Conservation (phyloP, 2,329 filamentous ascomycete species). For the Hypomyces perniciosus region DNA sequence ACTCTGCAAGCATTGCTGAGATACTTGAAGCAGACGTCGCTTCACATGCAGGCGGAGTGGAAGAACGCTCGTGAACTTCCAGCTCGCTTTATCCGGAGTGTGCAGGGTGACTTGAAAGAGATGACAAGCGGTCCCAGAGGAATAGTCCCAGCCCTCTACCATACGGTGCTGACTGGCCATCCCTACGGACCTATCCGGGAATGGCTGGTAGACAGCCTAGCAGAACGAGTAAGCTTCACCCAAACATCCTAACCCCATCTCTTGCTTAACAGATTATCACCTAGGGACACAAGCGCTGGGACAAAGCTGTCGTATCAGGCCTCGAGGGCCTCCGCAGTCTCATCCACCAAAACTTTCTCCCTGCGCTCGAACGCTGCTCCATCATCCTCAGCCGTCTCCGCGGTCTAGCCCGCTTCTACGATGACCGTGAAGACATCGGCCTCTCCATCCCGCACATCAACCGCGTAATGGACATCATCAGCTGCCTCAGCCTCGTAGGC, state of each 20-base stretch:
- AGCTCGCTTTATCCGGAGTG: conserved; percentile 66
- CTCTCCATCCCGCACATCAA: conserved; percentile 59
- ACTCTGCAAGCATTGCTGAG: conserved; percentile 79
- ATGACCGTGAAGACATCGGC: conserved; percentile 58
- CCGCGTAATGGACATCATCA: conserved; percentile 62
- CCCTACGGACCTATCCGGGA: conserved; percentile 70
- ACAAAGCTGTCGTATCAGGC: conserved; percentile 73
- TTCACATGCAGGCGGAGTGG: conserved; percentile 76
- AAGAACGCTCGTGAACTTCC: conserved; percentile 76
- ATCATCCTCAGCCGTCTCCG: conserved; percentile 77
- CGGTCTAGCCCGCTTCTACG: conserved; percentile 77
- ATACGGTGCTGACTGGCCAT: conserved; percentile 77
- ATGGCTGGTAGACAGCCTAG: conserved; percentile 80
- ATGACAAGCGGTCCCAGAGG: conserved; percentile 48
- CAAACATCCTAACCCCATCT: too few species aligned
- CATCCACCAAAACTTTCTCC: conserved; percentile 81
- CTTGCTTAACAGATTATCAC: conserved; percentile 59
- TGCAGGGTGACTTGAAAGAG: conserved; percentile 68
- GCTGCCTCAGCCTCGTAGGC: conserved; percentile 67
- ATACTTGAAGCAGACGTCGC: conserved; percentile 75
- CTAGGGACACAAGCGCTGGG: conserved; percentile 90
- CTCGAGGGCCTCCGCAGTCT: conserved; percentile 72
- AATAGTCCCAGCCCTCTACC: conserved; percentile 73
- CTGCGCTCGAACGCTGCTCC: conserved; percentile 74
- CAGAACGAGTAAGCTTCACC: conserved; percentile 58